A percentile compares a stretch with the other conserved stretches of the same genome.
Conservation (phyloP, 2,329 filamentous ascomycete genomes). For the Paramyrothecium roridum region DNA sequence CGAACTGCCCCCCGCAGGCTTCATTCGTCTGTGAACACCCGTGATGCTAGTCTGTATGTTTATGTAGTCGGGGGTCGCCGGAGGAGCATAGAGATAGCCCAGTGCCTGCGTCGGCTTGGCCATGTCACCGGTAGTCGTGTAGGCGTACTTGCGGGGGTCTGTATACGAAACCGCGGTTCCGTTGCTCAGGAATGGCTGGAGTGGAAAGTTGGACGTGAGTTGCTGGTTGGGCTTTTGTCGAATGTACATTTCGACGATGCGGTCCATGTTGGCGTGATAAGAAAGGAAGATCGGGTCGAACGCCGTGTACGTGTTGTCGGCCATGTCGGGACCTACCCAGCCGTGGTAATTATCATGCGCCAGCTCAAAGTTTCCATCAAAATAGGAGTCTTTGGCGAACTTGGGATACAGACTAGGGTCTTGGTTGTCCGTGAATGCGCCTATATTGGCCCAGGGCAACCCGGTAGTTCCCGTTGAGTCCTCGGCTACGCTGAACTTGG, state of each 20-base stretch:
- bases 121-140: slow-evolving; percentile 7
- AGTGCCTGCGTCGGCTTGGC: slow-evolving; percentile 3
- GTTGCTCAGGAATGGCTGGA: slow-evolving; percentile 5
- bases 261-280: slow-evolving; percentile 10
- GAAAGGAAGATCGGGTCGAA: slow-evolving; percentile 9
- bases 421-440: slow-evolving; percentile 2
- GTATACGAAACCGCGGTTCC: slow-evolving; percentile 1
- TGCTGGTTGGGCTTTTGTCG: slow-evolving; percentile 3
- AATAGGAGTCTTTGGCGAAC: slow-evolving; percentile 1
- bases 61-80: slow-evolving; percentile 1
- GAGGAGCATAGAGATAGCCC: slow-evolving; percentile 4
- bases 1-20: background rate
- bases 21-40: background rate
- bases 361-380: slow-evolving; percentile 7
- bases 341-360: slow-evolving; percentile 9
- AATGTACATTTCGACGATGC: slow-evolving; percentile 3
- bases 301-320: slow-evolving; percentile 5
- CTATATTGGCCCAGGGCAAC: background rate
- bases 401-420: background rate
- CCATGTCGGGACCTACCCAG: slow-evolving; percentile 7
- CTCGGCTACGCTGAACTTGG: slow-evolving; percentile 1
- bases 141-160: slow-evolving; percentile 3
- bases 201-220: slow-evolving; percentile 4
- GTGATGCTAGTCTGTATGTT: background rate
- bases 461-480: background rate